A percentile compares a stretch with the other conserved stretches of the same genome.
Conservation (phyloP, 2,329 filamentous ascomycete species). For the Teratosphaeria epicoccoides region DNA sequence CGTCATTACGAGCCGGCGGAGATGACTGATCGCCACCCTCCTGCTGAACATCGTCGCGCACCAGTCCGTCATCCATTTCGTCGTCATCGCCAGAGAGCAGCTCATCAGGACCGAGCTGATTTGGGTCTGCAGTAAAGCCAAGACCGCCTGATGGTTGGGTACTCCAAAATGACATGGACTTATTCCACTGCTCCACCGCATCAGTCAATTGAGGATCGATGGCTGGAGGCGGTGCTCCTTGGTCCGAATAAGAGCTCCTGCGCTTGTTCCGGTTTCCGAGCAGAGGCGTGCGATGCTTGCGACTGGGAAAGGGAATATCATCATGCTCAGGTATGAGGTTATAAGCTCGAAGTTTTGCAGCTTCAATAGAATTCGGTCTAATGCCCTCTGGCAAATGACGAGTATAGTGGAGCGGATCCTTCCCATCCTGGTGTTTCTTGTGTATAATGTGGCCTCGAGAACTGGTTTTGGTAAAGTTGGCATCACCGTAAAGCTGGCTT, state of each 20-base stretch:
- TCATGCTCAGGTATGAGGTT: not conserved
- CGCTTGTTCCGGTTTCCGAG: not conserved
- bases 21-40: not conserved
- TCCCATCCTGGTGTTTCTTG: not conserved
- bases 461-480: not conserved
- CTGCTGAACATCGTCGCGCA: not conserved
- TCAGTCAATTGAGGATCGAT: not conserved
- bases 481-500: not conserved
- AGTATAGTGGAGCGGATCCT: not conserved
- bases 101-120: not conserved
- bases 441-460: not conserved
- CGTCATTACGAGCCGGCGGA: not conserved
- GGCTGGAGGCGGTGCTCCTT: not conserved
- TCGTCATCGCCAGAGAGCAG: not conserved
- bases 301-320: not conserved
- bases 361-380: not conserved
- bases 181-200: not conserved
- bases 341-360: not conserved
- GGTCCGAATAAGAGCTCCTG: not conserved
- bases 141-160: not conserved
- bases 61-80: not conserved
- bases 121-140: not conserved
- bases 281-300: not conserved
- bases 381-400: not conserved
- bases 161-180: constrained; percentile 1